Base-by-base conservation (phyloP, 2,329 filamentous ascomycete species). In the Fusarium sp. region DNA sequence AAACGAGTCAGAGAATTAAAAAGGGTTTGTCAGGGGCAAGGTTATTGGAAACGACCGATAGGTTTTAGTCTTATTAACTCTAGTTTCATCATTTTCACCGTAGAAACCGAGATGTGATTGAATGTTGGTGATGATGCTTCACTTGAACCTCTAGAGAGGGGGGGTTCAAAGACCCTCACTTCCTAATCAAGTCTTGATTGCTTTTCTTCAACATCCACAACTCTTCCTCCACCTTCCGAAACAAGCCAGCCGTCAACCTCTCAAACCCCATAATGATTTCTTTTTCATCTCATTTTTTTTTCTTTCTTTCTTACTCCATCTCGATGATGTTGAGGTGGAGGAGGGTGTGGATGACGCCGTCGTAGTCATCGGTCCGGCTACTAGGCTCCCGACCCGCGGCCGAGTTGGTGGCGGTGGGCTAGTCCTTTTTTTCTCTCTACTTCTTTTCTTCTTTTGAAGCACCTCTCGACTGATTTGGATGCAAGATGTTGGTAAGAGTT, bases 191-290 rank as follows among this genome's bases (percentile, higher is more conserved):
- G 62, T 62, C 29, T 53, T 35, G 33, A 22, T 66, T 66, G 57
- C 57, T 66, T 66, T 66, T 62, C 22, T 27, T 24, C 10, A 33
- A 56, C 51, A 35, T 24, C 33, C 31, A 35, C 44, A 44, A 51
- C 10, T 42, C 46, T 46, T 35, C 33, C 42, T 33, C 44, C 63
- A 44, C 63, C 36, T 66, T 31, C 44, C 36, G 27, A 22, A 29
- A 29, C 36, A 62, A 55, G 57, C 64, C 57, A 62, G 10, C 44
- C 44, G 22, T 40, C 42, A 60, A 51, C 24, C 20, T 24, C 16
- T 31, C 40, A 61, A 61, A 61, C 58, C 42, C 40, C 40, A 14
- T 61, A 49, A 33, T 62, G 33, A 44, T 62, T 62, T 53, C 59
- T 62, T 51, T 61, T 62, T 51, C 12, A 11, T 22, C 33, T 61